These are phyloP conservation scores for Apiospora sp. DNA, from an alignment of 2,329 filamentous ascomycete genomes.

Conservation along the genomic window DNA sequence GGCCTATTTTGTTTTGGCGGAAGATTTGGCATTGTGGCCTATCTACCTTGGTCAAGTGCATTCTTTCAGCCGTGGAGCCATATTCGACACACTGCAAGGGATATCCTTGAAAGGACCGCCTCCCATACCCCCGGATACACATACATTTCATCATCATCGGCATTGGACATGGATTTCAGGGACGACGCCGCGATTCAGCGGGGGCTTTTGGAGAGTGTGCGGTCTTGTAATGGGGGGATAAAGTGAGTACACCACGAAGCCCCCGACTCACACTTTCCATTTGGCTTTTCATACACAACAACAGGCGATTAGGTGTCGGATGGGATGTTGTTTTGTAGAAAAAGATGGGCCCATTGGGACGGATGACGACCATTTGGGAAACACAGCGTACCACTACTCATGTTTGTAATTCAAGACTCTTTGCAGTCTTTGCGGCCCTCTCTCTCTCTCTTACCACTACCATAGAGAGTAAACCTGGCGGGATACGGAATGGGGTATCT, in stretches of 20 bases:
- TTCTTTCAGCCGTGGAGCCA: not conserved
- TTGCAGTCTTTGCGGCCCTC: not conserved
- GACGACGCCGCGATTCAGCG: not conserved
- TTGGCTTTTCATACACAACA: constrained; percentile 18
- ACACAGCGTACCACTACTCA: not conserved
- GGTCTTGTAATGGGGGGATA: not conserved
- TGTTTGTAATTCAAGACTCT: constrained; percentile 3
- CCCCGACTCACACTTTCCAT: not conserved
- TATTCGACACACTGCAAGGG: not conserved
- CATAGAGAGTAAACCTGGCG: constrained; percentile 15
- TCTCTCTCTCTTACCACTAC: not conserved
- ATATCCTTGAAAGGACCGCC: not conserved
- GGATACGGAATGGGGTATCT: not conserved
- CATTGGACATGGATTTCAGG: constrained; percentile 15
- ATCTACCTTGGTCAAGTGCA: not conserved
- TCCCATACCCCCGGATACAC: not conserved
- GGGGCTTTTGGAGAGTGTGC: not conserved
- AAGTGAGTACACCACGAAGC: not conserved
- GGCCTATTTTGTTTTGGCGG: not conserved
- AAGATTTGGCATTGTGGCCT: not conserved
- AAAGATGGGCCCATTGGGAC: not conserved
- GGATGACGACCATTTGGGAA: not conserved
- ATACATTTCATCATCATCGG: constrained; percentile 14
- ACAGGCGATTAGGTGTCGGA: constrained; percentile 1
- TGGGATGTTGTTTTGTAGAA: not conserved